phyloP scores from a whole-genome alignment of 192 early-diverging fungal species.

The Pilobolus umbonatus region DNA sequence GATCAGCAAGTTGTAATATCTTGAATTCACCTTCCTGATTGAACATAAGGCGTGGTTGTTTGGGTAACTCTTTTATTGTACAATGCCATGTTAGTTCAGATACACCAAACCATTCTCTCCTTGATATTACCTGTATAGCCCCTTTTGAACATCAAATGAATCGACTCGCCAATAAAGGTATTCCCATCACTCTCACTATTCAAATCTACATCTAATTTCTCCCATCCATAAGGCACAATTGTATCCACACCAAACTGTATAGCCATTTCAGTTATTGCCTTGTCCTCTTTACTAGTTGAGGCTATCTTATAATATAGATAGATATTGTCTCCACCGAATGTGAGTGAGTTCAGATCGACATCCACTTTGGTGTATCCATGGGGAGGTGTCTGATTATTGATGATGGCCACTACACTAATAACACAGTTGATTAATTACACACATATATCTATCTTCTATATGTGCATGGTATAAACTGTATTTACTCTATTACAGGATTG shows the following conservation, averaged over 20 bases:
- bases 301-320: constrained; percentile 20
- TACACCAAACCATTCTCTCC: not conserved
- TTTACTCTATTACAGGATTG: constrained; percentile 23
- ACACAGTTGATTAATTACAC: not conserved
- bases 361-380: constrained; percentile 23
- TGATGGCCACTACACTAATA: constrained; percentile 18
- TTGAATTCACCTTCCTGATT: constrained; percentile 38
- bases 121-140: constrained; percentile 9
- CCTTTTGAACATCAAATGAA: constrained; percentile 13
- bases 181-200: constrained; percentile 16
- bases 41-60: constrained; percentile 25
- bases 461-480: not conserved
- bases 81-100: not conserved
- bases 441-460: not conserved
- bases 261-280: constrained; percentile 16
- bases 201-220: constrained; percentile 18
- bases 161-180: constrained; percentile 19
- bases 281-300: constrained; percentile 3
- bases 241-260: constrained; percentile 16
- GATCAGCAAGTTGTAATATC: constrained; percentile 43
- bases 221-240: constrained; percentile 21
- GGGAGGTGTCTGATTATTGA: constrained; percentile 25
- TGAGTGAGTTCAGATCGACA: constrained; percentile 18
- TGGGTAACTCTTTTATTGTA: constrained; percentile 18
- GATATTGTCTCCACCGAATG: constrained; percentile 23